Evolutionary conservation across 495 filamentous ascomycete species (phyloP).

Genomic region (Geopyxis carbonaria): DNA sequence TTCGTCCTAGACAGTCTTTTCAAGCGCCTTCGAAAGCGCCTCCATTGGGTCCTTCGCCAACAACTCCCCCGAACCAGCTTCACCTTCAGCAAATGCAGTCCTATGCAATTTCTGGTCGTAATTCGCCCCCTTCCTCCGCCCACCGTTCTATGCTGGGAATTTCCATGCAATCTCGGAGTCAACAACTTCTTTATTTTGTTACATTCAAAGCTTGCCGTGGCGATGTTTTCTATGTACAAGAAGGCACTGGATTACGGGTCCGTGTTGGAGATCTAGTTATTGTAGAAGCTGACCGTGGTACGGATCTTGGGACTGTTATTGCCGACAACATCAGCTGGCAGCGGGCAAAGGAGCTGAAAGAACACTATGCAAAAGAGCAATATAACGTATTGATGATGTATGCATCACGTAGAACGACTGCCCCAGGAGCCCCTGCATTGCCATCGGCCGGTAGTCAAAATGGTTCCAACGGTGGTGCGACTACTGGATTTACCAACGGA

Average conservation of each 20-base stretch:
- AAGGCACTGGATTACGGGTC: constrained; percentile 79
- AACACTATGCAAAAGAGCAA: constrained; percentile 78
- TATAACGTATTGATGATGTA: constrained; percentile 98
- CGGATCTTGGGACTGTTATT: constrained; percentile 84
- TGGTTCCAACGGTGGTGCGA: constrained; percentile 42
- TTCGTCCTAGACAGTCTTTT: constrained; percentile 20
- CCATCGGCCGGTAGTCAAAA: constrained; percentile 36
- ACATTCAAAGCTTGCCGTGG: constrained; percentile 88
- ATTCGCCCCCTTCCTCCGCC: constrained; percentile 32
- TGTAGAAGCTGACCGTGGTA: constrained; percentile 90
- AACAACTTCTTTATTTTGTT: constrained; percentile 77
- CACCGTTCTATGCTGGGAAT: constrained; percentile 46
- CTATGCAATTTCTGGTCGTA: constrained; percentile 38
- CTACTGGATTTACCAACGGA: constrained; percentile 34
- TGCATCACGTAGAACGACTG: constrained; percentile 53
- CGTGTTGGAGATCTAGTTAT: constrained; percentile 87
- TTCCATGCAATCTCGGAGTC: constrained; percentile 41
- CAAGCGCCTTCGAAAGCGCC: constrained; percentile 10
- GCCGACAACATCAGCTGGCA: constrained; percentile 68
- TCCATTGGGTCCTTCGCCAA: constrained; percentile 14
- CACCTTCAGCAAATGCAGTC: constrained; percentile 31
- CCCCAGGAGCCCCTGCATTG: constrained; percentile 38
- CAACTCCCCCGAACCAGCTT: constrained; percentile 19
- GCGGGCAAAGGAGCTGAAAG: constrained; percentile 70
- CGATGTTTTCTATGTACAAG: constrained; percentile 91